Conservation (phyloP, 2,329 filamentous ascomycete genomes). For the Paracoccidioides lutzii region DNA sequence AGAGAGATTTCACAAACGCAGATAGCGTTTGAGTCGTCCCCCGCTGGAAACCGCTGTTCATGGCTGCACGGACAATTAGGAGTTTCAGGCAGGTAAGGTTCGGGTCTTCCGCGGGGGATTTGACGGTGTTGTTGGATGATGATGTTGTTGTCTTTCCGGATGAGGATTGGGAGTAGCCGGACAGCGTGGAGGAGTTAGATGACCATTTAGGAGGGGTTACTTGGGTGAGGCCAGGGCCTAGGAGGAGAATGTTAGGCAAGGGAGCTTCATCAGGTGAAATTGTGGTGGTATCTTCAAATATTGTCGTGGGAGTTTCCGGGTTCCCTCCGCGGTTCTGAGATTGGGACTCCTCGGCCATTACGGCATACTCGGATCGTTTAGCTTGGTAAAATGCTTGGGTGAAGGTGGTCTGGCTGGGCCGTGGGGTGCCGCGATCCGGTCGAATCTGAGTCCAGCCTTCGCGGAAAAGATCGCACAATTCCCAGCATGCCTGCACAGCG, state of each 20-base stretch:
- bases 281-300: constrained; percentile 85
- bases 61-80: constrained; percentile 70
- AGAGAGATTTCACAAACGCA: constrained; percentile 62
- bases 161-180: constrained; percentile 57
- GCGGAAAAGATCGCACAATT: constrained; percentile 82
- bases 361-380: constrained; percentile 25
- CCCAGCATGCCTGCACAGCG: constrained; percentile 87
- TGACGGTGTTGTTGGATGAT: constrained; percentile 33
- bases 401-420: constrained; percentile 66
- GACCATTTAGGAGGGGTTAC: constrained; percentile 47
- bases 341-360: constrained; percentile 15
- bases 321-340: constrained; percentile 18
- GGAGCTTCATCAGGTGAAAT: constrained; percentile 68
- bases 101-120: constrained; percentile 49
- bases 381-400: constrained; percentile 43
- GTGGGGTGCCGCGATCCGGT: constrained; percentile 72
- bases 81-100: constrained; percentile 67
- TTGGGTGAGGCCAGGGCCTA: constrained; percentile 56
- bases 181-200: constrained; percentile 65
- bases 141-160: constrained; percentile 37
- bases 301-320: constrained; percentile 86
- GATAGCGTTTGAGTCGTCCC: constrained; percentile 48
- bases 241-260: constrained; percentile 75
- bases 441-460: constrained; percentile 84
- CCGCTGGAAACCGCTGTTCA: constrained; percentile 69